Evolutionary conservation across 1,284 basidiomycete species (phyloP), one percentile per base, ranked within the genome.

Genomic region (Phlebopus sp.): DNA sequence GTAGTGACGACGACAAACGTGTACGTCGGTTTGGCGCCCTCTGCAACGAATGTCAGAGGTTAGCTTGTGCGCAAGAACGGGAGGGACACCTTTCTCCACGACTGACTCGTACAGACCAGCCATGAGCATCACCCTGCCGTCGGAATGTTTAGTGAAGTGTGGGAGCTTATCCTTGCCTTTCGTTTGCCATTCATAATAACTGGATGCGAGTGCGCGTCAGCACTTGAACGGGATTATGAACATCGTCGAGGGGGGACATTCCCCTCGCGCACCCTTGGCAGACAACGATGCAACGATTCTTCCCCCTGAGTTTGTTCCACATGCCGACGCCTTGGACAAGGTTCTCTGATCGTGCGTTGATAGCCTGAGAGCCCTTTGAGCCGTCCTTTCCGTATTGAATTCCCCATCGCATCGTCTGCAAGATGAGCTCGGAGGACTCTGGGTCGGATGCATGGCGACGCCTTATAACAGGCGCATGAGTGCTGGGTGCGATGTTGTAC

Each of bases 1-100:
- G 92, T 94, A 0, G 95, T 98, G 40, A 97, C 82, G 48, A 98
- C 91, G 0, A 90, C 88, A 64, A 92, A 97, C 0, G 90, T 90
- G 72, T 83, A 90, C 1, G 91, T 69, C 0, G 82, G 78, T 39
- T 82, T 68, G 0, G 72, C 74, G 45, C 78, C 69, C 4, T 79
- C 86, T 78, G 55, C 3, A 57, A 44, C 55, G 13, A 14, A 34
- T 3, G 29, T 43, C 2, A 43, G 5, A 31, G 30, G 32, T 37
- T 2, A 9, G 5, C 17, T 34, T 18, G 8, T 2, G 1, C 0
- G 36, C 29, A 23, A 4, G 1, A 15, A 18, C 17, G 25, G 25
- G 8, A 49, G 14, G 17, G 19, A 36, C 51, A 80, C 85, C 79
- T 69, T 86, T 77, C 42, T 90, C 77, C 5, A 74, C 69, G 5